phyloP scores from a whole-genome alignment of 2,329 filamentous ascomycete species.

The Paracoccidioides lutzii region DNA sequence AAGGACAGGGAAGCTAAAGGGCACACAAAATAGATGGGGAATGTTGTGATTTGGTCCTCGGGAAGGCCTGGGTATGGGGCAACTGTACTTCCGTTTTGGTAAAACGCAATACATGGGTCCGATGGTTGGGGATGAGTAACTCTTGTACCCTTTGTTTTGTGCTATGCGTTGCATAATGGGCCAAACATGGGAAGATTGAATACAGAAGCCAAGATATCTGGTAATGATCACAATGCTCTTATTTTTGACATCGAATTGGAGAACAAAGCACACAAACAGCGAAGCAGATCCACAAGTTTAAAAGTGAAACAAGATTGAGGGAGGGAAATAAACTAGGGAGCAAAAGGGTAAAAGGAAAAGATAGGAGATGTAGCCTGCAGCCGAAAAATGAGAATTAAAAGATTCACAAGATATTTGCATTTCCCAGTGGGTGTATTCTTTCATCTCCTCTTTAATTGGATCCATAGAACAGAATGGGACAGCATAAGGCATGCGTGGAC shows the following conservation, averaged over 20 bases:
- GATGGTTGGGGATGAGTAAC: neutral
- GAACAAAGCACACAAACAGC: neutral
- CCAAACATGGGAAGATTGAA: neutral
- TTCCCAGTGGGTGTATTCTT: neutral
- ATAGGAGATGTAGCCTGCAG: neutral
- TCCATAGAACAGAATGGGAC: neutral
- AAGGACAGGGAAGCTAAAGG: neutral
- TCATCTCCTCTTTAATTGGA: neutral
- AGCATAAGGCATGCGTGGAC: neutral
- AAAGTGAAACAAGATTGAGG: neutral
- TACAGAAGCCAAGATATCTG: neutral
- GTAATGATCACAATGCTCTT: conserved; percentile 3
- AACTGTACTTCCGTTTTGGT: neutral
- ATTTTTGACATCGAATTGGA: neutral
- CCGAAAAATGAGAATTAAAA: neutral
- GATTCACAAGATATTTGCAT: neutral
- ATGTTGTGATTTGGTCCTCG: neutral
- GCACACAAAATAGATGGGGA: neutral
- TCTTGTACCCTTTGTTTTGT: neutral
- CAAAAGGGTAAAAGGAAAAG: neutral
- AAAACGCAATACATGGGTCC: neutral
- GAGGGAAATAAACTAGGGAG: neutral
- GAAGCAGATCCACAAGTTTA: neutral
- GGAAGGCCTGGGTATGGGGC: neutral
- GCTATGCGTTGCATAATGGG: neutral